Evolutionary conservation across 371 early-diverging fungal genomes (phyloP).

Genomic region (Batkoa obscura): DNA sequence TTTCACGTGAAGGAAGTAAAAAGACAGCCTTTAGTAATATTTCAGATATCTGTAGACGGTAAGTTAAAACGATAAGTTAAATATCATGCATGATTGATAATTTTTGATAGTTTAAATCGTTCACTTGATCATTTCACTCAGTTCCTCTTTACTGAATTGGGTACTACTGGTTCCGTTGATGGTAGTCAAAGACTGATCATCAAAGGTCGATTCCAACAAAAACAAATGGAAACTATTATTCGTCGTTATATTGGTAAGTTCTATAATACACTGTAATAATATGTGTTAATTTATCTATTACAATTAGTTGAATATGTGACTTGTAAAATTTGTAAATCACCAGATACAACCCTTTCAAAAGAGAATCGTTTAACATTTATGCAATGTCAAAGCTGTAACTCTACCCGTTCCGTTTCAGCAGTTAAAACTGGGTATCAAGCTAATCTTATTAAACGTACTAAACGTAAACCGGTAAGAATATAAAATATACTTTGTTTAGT

Average conservation of each 20-base stretch:
- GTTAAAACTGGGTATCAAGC: constrained; percentile 98
- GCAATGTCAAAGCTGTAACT: constrained; percentile 96
- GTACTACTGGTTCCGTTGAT: constrained; percentile 95
- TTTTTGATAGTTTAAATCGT: constrained; percentile 62
- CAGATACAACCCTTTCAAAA: constrained; percentile 89
- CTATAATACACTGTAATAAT: not conserved
- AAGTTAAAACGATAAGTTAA: not conserved
- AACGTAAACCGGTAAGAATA: constrained; percentile 1
- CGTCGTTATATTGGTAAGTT: constrained; percentile 83
- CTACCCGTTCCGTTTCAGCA: constrained; percentile 88
- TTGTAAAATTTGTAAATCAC: constrained; percentile 97
- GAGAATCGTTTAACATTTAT: constrained; percentile 96
- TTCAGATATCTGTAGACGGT: constrained; percentile 77
- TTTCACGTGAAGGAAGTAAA: constrained; percentile 86
- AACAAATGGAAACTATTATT: constrained; percentile 96
- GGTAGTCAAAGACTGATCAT: constrained; percentile 85
- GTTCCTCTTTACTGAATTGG: constrained; percentile 96
- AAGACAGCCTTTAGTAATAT: constrained; percentile 92
- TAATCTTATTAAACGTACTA: constrained; percentile 45
- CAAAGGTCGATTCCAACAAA: constrained; percentile 97
- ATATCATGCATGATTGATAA: constrained; percentile 79
- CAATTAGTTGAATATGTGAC: constrained; percentile 85
- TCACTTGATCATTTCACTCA: constrained; percentile 93
- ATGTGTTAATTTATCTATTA: constrained; percentile 1
- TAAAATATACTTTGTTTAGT: constrained; percentile 4